These are phyloP conservation scores for Rhodotorula sp. DNA, from an alignment of 1,284 basidiomycete genomes.

Conservation along the genomic window DNA sequence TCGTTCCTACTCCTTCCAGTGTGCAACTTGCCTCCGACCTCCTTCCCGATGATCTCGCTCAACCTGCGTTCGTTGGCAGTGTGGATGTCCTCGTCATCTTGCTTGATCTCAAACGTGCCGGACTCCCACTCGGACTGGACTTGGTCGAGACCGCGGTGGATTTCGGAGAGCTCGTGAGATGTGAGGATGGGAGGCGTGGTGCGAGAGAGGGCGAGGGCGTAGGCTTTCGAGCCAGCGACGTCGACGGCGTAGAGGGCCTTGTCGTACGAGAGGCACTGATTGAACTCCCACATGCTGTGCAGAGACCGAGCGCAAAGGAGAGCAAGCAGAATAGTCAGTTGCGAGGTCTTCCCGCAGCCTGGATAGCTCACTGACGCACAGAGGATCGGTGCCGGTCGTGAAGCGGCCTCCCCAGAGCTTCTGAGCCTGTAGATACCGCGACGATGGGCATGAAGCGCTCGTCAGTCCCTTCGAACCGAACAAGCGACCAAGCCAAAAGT, in stretches of 20 bases:
- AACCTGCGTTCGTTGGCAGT: constrained; percentile 97
- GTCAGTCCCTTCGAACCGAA: too few relatives aligned
- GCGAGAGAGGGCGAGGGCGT: constrained; percentile 72
- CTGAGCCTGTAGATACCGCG: constrained; percentile 17
- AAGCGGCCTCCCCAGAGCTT: constrained; percentile 39
- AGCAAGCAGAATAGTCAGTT: not conserved
- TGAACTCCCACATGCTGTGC: constrained; percentile 87
- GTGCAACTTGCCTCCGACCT: constrained; percentile 85
- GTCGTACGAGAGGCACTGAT: constrained; percentile 92
- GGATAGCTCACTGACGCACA: constrained; percentile 24
- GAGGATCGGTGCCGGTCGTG: constrained; percentile 35
- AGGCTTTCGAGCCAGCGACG: constrained; percentile 91
- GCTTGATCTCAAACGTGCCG: constrained; percentile 68
- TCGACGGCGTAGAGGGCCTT: constrained; percentile 89
- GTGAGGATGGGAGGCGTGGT: constrained; percentile 41
- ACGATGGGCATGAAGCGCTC: not conserved
- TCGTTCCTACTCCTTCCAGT: constrained; percentile 96
- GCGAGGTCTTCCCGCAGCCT: too few relatives aligned
- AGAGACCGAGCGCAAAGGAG: too few relatives aligned
- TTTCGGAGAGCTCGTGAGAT: constrained; percentile 49
- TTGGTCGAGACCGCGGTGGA: constrained; percentile 70
- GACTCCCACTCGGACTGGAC: constrained; percentile 84
- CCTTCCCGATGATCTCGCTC: constrained; percentile 84
- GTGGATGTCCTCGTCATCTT: constrained; percentile 97
- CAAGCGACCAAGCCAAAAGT: too few relatives aligned